Conservation (phyloP, 352 stramenopile genomes). For the Plasmopara muralis region DNA sequence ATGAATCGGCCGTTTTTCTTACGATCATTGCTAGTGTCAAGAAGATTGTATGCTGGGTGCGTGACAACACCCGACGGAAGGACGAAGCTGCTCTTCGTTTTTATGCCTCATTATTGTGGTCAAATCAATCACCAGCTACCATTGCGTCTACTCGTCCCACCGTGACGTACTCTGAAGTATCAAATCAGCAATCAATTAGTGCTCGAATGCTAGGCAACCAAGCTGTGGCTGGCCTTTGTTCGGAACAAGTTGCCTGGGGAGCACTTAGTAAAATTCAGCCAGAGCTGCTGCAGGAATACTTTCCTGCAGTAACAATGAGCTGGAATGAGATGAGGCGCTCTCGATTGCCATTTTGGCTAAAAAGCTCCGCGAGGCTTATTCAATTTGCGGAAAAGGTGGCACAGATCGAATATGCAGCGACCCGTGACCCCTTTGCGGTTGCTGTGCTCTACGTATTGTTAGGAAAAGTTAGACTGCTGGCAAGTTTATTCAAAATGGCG, state of each 20-base stretch:
- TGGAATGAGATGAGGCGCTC: slow-evolving; percentile 62
- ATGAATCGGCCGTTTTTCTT: slow-evolving; percentile 42
- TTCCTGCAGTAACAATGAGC: slow-evolving; percentile 37
- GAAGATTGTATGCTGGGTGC: slow-evolving; percentile 59
- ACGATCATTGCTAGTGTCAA: slow-evolving; percentile 40
- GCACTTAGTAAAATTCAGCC: slow-evolving; percentile 57
- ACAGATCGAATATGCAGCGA: slow-evolving; percentile 66
- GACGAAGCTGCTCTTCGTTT: slow-evolving; percentile 72
- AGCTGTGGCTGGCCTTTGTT: slow-evolving; percentile 45
- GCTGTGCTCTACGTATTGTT: slow-evolving; percentile 83
- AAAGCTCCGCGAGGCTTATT: slow-evolving; percentile 42
- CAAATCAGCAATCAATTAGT: slow-evolving; percentile 8
- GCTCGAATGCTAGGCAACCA: background rate
- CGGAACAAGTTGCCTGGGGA: slow-evolving; percentile 72
- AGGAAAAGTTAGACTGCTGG: slow-evolving; percentile 75
- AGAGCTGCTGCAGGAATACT: slow-evolving; percentile 71
- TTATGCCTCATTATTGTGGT: slow-evolving; percentile 61
- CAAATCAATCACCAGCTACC: slow-evolving; percentile 20
- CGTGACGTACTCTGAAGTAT: background rate
- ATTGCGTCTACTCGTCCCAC: background rate
- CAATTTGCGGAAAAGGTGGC: slow-evolving; percentile 67
- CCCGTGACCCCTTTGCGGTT: slow-evolving; percentile 75
- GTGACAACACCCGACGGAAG: slow-evolving; percentile 44
- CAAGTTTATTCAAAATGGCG: slow-evolving; percentile 78
- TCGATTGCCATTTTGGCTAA: slow-evolving; percentile 74